These are phyloP conservation scores for Pseudocercospora fijiensis DNA, from an alignment of 2,329 filamentous ascomycete species.

Conservation along the genomic window DNA sequence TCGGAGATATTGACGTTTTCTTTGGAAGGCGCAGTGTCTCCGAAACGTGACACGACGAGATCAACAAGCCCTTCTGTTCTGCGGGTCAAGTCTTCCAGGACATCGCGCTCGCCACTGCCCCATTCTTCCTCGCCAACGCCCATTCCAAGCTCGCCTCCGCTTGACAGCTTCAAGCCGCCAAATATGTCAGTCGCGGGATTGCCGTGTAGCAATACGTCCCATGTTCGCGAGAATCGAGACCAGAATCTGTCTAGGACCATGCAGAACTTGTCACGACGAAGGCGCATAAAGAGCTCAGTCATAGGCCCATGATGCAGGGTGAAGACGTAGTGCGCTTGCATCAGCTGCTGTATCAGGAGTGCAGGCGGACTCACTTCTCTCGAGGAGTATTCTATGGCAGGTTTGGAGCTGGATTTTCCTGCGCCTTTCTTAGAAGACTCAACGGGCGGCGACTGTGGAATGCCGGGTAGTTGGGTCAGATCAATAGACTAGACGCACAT, in stretches of 20 bases:
- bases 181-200: slow-evolving; percentile 80
- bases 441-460: slow-evolving; percentile 36
- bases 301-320: slow-evolving; percentile 81
- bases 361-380: slow-evolving; percentile 82
- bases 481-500: slow-evolving; percentile 65
- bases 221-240: slow-evolving; percentile 65
- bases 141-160: slow-evolving; percentile 85
- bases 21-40: slow-evolving; percentile 50
- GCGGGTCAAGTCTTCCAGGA: slow-evolving; percentile 81
- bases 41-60: slow-evolving; percentile 83
- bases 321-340: slow-evolving; percentile 80
- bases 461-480: slow-evolving; percentile 68
- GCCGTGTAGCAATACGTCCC: slow-evolving; percentile 87
- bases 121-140: slow-evolving; percentile 95
- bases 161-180: slow-evolving; percentile 81
- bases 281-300: slow-evolving; percentile 65
- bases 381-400: slow-evolving; percentile 74
- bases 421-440: slow-evolving; percentile 30
- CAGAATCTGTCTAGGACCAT: slow-evolving; percentile 76
- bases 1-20: slow-evolving; percentile 30
- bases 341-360: slow-evolving; percentile 75
- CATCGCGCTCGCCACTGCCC: slow-evolving; percentile 88
- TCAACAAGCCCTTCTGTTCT: slow-evolving; percentile 84
- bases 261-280: slow-evolving; percentile 67
- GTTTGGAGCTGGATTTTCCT: slow-evolving; percentile 28